phyloP scores from a whole-genome alignment of 306 rosid genomes.

The Citrullus amarus region DNA sequence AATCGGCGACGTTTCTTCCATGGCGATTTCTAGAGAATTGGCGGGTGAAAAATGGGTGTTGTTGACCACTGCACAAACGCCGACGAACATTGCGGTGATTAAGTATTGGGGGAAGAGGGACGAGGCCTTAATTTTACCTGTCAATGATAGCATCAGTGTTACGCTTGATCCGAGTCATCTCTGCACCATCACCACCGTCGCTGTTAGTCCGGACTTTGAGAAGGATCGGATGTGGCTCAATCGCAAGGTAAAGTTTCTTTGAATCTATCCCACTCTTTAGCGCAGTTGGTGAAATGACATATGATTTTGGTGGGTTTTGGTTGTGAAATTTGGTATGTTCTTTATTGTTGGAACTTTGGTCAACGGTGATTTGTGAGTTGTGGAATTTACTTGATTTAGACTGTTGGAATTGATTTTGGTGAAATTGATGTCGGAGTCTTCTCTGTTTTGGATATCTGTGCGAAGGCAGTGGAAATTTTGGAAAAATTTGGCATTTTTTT shows the following conservation, averaged over 20 bases:
- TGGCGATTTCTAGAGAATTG: constrained; percentile 15
- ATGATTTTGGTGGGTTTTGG: not conserved
- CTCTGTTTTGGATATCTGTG: not conserved
- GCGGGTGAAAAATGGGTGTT: constrained; percentile 61
- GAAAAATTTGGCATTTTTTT: not conserved
- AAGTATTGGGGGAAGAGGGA: constrained; percentile 98
- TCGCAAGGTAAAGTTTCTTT: constrained; percentile 39
- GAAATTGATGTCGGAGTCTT: not conserved
- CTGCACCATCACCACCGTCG: constrained; percentile 90
- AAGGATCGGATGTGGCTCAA: constrained; percentile 98
- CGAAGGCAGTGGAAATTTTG: not conserved
- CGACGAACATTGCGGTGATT: constrained; percentile 92
- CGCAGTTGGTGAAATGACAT: not conserved
- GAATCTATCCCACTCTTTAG: not conserved
- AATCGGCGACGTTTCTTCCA: not conserved
- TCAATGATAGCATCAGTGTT: constrained; percentile 89
- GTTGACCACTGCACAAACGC: constrained; percentile 85
- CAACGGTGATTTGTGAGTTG: not conserved
- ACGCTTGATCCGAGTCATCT: constrained; percentile 91
- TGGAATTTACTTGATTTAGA: not conserved
- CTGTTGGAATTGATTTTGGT: not conserved
- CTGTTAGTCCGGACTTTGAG: constrained; percentile 69
- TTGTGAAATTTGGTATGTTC: not conserved
- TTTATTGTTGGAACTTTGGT: not conserved
- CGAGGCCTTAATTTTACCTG: constrained; percentile 72